Base-by-base conservation (phyloP, 169 alveolate genomes). In the Babesia bovis region DNA sequence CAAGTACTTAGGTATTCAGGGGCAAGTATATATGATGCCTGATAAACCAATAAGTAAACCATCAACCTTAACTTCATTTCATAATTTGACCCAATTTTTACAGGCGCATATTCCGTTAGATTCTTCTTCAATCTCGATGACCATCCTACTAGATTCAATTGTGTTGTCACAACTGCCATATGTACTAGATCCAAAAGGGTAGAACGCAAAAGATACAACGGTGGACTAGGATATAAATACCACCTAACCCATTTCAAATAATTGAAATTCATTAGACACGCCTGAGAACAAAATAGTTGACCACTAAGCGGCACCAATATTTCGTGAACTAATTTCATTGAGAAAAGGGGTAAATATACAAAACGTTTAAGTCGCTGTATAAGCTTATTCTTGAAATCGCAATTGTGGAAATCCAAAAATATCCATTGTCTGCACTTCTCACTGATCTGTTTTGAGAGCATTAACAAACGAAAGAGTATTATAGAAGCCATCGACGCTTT, bases 161-260 rank as follows among this genome's bases (percentile, higher is more conserved):
- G 61, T 0, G 68, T 38, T 5, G 78, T 50, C 4, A 26, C n/a
- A 33, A 67, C 32, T 6, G 25, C 25, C 15, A 15, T 30, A 50
- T 65, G 41, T 21, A 78, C 40, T 25, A 78, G 28, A 1, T 57
- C 47, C 44, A 78, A 28, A 4, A 68, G 26, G 38, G 49, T 47
- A 13, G 66, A 12, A 21, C 86, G 71, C 73, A 78, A 59, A 42
- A 35, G 0, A 30, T 78, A 67, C 2, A 78, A 42, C 13, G 82
- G 86, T 25, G 86, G 86, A 2, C 82, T 82, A 10, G 86, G 84
- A 25, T 68, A 68, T 44, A 78, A 55, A 19, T 66, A 78, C 75
- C 23, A 49, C 9, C 33, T 10, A 4, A 78, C 30, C 66, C 71
- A 58, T 38, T 59, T 59, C 66, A 26, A 7, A 53, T 78, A 78